phyloP scores from a whole-genome alignment of 169 alveolate species.

The Plasmodium cynomolgi region DNA sequence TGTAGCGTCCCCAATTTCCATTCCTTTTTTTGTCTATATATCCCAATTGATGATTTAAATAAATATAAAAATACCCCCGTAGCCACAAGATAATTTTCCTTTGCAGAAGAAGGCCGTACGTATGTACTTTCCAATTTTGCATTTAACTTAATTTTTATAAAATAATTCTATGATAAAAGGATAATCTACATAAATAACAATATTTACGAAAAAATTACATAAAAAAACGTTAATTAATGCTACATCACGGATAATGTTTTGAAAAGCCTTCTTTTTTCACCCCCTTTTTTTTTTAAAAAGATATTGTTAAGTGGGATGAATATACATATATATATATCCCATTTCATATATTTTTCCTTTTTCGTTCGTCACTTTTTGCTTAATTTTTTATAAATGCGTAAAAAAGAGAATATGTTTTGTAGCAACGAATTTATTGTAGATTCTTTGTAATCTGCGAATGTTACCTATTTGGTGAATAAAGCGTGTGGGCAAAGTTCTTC shows the following conservation, averaged over 20 bases:
- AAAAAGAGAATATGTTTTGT: neutral
- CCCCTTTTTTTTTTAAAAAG: neutral
- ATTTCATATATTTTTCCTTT: neutral
- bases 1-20: neutral
- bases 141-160: neutral
- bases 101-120: neutral
- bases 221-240: neutral
- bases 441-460: neutral
- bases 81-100: neutral
- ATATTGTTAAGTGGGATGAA: neutral
- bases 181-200: neutral
- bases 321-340: constrained; percentile 1
- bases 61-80: neutral
- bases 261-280: neutral
- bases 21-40: neutral
- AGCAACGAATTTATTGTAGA: neutral
- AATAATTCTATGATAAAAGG: neutral
- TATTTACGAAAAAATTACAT: neutral
- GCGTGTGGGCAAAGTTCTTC: neutral
- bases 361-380: neutral
- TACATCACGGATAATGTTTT: neutral
- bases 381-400: neutral
- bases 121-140: neutral
- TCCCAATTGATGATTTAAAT: neutral
- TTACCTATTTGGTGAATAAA: neutral